Evolutionary conservation across 208 protist genomes (phyloP).

Genomic region (Leishmania martiniquensis): DNA sequence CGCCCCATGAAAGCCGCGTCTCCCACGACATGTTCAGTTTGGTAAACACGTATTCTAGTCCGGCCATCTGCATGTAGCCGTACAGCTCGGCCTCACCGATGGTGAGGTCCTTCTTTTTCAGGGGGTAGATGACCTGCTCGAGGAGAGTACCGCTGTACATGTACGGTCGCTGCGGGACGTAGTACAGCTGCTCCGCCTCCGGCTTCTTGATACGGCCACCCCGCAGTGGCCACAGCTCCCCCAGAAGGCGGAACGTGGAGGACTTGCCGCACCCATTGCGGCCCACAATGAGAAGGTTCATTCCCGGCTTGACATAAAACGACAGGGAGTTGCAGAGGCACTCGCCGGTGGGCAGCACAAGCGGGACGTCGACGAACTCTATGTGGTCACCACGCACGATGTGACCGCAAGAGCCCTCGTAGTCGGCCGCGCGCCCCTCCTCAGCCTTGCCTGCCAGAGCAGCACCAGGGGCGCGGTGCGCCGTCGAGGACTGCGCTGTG

Average conservation of each 20-base stretch:
- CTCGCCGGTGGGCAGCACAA: conserved; percentile 63
- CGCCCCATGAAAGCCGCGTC: conserved; percentile 54
- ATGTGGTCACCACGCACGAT: conserved; percentile 71
- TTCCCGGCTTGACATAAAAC: conserved; percentile 81
- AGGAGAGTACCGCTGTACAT: conserved; percentile 80
- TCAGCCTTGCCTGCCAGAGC: conserved; percentile 6
- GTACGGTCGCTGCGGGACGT: conserved; percentile 89
- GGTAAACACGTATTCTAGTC: conserved; percentile 63
- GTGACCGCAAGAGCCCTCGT: conserved; percentile 23
- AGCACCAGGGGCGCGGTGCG: conserved; percentile 11
- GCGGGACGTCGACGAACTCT: conserved; percentile 76
- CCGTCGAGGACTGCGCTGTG: conserved; percentile 19
- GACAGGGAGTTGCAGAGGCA: conserved; percentile 64
- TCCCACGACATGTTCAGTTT: conserved; percentile 68
- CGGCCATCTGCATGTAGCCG: conserved; percentile 64
- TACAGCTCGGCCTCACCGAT: conserved; percentile 69
- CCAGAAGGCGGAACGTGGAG: conserved; percentile 84
- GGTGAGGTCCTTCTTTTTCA: conserved; percentile 42
- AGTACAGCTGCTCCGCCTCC: conserved; percentile 76
- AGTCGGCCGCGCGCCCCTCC: conserved; percentile 4
- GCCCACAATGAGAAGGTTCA: conserved; percentile 91
- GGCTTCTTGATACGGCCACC: conserved; percentile 75
- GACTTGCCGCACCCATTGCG: conserved; percentile 93
- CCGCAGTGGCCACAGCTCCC: conserved; percentile 81
- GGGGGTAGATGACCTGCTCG: conserved; percentile 92